phyloP scores from a whole-genome alignment of 2,329 filamentous ascomycete species.

The Dissoconium aciculare region DNA sequence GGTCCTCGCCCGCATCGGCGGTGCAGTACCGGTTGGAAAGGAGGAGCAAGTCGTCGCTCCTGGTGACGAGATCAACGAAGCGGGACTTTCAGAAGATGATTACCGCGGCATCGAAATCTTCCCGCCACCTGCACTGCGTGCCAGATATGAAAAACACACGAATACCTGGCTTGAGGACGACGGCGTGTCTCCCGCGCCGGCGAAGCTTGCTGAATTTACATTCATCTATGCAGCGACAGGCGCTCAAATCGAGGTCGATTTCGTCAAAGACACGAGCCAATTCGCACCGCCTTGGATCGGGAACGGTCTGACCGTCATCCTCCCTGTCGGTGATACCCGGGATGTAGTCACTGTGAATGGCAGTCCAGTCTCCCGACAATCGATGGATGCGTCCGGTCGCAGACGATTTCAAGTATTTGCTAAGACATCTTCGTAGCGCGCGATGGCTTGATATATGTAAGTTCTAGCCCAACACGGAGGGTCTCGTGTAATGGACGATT shows the following conservation, averaged over 20 bases:
- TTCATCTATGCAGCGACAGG: constrained; percentile 32
- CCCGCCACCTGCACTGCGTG: constrained; percentile 31
- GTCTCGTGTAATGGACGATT: neutral
- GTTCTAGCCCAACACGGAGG: too few species aligned
- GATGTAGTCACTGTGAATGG: constrained; percentile 19
- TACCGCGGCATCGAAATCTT: constrained; percentile 45
- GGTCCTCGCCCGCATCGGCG: constrained; percentile 40
- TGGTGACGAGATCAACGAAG: constrained; percentile 34
- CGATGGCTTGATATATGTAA: too few species aligned
- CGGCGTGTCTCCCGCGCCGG: constrained; percentile 34
- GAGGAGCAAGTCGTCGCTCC: constrained; percentile 36
- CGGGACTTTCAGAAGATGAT: constrained; percentile 36
- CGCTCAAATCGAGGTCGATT: constrained; percentile 30
- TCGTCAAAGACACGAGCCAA: constrained; percentile 26
- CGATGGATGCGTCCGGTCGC: constrained; percentile 14
- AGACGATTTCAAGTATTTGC: constrained; percentile 10
- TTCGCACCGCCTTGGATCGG: constrained; percentile 34
- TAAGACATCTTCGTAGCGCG: too few species aligned
- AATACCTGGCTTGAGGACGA: constrained; percentile 44
- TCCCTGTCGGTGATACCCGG: constrained; percentile 37
- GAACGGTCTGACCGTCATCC: constrained; percentile 35
- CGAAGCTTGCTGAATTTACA: constrained; percentile 29
- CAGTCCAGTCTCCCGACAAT: constrained; percentile 8
- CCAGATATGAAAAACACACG: constrained; percentile 23
- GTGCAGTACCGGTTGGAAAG: constrained; percentile 39